Evolutionary conservation across 208 protist species (phyloP), one percentile per base, ranked within the genome.

Genomic region (Trypanosoma caninum): DNA sequence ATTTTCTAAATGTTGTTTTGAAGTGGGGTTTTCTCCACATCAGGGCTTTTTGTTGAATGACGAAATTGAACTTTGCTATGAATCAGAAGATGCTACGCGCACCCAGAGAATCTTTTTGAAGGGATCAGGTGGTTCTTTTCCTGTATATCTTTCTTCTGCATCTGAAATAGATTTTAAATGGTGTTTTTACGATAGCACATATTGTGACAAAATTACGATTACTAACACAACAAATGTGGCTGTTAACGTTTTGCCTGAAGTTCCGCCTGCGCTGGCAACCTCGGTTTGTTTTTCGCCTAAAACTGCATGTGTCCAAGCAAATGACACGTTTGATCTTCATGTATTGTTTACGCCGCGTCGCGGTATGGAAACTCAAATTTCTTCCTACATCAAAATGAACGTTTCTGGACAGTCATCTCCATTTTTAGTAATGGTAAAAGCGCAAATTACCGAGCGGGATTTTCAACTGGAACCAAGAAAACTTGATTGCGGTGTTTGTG

Each of bases 141-240:
- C 89, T 11, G 87, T 95, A 30, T 86, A 80, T 63, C 67, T 95
- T 10, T 73, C 76, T 8, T 80, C 60, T 4, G 35, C 47, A 14
- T 33, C 35, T 1, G 77, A 80, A 42, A 35, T 95, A 20, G 67
- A 91, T 45, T 89, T 93, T 48, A 55, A 69, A 4, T 90, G 84
- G 53, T 95, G 89, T 56, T 88, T 87, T 69, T 89, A 80, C 54
- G 83, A 76, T 31, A 71, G 67, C 18, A 73, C 63, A 16, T 94
- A 94, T 69, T 87, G 74, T 56, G 73, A 85, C 40, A 77, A 87
- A 54, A 68, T 91, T 30, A 73, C 37, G 6, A 58, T 94, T 2
- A 63, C 62, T 3, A 94, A 92, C 62, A 69, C 65, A 14, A 75
- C 78, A n/a, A 89, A 82, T 41, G 66, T 86, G 10, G 65, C 83